Percentiles rank a stretch among this genome's conserved stretches.
Conservation (phyloP, 371 early-diverging fungal species). For the Syncephalastrum racemosum region DNA sequence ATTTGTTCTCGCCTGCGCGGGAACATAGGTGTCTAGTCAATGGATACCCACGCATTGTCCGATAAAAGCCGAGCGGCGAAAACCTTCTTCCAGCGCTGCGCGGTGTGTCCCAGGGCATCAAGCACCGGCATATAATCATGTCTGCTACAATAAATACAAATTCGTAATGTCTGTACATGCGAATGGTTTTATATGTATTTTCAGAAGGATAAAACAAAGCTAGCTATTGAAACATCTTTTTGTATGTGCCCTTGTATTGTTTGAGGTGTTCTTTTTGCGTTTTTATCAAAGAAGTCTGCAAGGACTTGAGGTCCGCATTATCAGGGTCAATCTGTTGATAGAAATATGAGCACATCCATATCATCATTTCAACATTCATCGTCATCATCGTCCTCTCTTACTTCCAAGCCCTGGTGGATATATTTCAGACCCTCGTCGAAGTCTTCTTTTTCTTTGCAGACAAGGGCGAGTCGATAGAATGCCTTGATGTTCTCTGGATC, state of each 20-base stretch:
- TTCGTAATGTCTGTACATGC: too few relatives aligned
- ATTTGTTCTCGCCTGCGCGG: too few relatives aligned
- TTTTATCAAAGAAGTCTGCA: conserved; percentile 12
- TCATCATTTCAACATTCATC: too few relatives aligned
- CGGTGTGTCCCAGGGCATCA: too few relatives aligned
- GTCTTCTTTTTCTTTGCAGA: conserved; percentile 48
- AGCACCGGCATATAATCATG: too few relatives aligned
- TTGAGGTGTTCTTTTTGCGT: conserved; percentile 11
- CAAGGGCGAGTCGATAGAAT: conserved; percentile 61
- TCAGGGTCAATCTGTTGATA: conserved; percentile 15
- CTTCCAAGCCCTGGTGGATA: conserved; percentile 50
- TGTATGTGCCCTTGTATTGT: conserved; percentile 25
- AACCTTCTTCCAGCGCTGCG: too few relatives aligned
- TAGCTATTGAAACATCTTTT: conserved; percentile 22
- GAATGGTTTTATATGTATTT: too few relatives aligned
- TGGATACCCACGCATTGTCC: too few relatives aligned
- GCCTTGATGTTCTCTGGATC: conserved; percentile 64
- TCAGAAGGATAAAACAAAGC: too few relatives aligned
- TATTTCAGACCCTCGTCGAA: conserved; percentile 53
- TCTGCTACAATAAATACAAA: too few relatives aligned
- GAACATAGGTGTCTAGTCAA: too few relatives aligned
- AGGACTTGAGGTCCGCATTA: conserved; percentile 15
- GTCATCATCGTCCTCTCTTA: conserved; percentile 1
- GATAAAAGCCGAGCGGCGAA: too few relatives aligned
- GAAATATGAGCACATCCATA: neutral